Evolutionary conservation across 2,329 filamentous ascomycete species (phyloP).

Genomic region (Kalaharituber pfeilii): DNA sequence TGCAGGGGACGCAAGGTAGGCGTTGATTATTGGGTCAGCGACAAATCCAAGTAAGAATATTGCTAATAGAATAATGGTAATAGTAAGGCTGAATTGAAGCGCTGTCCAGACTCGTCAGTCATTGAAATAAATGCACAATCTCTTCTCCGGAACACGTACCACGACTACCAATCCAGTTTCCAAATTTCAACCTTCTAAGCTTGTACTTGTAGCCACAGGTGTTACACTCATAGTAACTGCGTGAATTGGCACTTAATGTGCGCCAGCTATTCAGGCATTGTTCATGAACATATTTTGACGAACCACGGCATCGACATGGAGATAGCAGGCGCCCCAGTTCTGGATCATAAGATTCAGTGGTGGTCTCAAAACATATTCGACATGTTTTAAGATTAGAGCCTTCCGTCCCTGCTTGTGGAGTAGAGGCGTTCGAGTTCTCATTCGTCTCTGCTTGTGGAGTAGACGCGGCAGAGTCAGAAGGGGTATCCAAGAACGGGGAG

Average conservation of each 20-base stretch:
- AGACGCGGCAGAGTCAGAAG: background rate
- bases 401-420: background rate
- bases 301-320: constrained; percentile 86
- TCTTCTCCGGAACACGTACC: too few relatives aligned
- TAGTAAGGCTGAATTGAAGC: constrained; percentile 53
- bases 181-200: constrained; percentile 57
- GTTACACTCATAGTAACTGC: constrained; percentile 73
- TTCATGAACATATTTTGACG: constrained; percentile 86
- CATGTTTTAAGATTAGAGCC: constrained; percentile 37
- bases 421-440: background rate
- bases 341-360: constrained; percentile 32
- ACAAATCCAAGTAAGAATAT: constrained; percentile 79
- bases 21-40: constrained; percentile 77
- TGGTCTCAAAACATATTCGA: constrained; percentile 69
- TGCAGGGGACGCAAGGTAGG: constrained; percentile 49
- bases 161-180: constrained; percentile 36
- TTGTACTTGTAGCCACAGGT: constrained; percentile 75
- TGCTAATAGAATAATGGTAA: constrained; percentile 49
- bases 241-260: constrained; percentile 48
- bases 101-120: constrained; percentile 27
- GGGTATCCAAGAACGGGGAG: background rate
- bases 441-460: too few relatives aligned
- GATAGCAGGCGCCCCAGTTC: constrained; percentile 62
- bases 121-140: too few relatives aligned
- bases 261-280: constrained; percentile 75